phyloP scores from a whole-genome alignment of 768 basidiomycete genomes.

The Boletus coccyginus region DNA sequence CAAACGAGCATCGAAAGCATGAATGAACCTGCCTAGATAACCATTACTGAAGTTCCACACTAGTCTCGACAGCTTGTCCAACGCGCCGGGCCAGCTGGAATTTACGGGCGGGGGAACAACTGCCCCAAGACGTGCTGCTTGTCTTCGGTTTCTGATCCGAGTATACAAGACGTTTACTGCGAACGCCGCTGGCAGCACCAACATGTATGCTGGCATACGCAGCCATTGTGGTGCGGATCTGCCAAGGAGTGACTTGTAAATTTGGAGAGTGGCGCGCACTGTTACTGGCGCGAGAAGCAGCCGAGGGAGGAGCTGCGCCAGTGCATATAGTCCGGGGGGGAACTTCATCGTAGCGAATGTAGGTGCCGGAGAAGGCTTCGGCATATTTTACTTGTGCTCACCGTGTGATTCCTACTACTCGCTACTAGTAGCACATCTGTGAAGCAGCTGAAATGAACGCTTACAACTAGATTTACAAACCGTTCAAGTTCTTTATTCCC shows the following conservation, averaged over 20 bases:
- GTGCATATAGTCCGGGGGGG: constrained; percentile 34
- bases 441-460: too few species aligned
- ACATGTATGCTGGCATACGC: constrained; percentile 13
- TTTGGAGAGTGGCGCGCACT: constrained; percentile 10
- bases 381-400: too few species aligned
- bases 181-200: constrained; percentile 25
- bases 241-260: constrained; percentile 7
- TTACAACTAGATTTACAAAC: too few species aligned
- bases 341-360: constrained; percentile 2
- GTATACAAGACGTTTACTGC: constrained; percentile 37
- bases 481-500: too few species aligned
- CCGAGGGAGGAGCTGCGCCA: constrained; percentile 29
- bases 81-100: constrained; percentile 43
- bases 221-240: constrained; percentile 12
- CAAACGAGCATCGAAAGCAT: background rate
- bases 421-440: too few species aligned
- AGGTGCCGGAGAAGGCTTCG: too few species aligned
- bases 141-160: constrained; percentile 39
- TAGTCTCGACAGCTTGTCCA: constrained; percentile 43
- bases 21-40: constrained; percentile 42
- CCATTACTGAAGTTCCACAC: constrained; percentile 40
- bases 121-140: constrained; percentile 46
- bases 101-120: constrained; percentile 38
- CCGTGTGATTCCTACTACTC: too few species aligned
- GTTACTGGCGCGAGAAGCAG: constrained; percentile 18